phyloP scores from a whole-genome alignment of 495 filamentous ascomycete genomes.

The Tuber aestivum region DNA sequence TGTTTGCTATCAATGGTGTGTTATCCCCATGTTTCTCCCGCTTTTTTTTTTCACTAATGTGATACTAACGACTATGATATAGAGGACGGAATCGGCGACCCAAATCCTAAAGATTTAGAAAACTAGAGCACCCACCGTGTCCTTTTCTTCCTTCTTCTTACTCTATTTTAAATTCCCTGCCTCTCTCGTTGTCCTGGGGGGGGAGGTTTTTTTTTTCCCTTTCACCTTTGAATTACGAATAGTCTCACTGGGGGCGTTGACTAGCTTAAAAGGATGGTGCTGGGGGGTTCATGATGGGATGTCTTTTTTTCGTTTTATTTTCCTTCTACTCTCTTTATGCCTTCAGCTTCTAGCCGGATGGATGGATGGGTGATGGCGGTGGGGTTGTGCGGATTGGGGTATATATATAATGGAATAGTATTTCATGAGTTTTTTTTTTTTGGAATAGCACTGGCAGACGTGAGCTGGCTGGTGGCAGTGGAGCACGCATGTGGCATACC shows the following conservation, averaged over 20 bases:
- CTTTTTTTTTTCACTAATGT: background rate
- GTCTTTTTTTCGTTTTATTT: background rate
- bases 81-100: slow-evolving; percentile 94
- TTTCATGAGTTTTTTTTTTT: background rate
- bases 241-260: background rate
- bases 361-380: background rate
- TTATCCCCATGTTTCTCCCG: background rate
- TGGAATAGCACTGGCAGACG: background rate
- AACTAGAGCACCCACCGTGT: slow-evolving; percentile 47
- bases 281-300: background rate
- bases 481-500: background rate
- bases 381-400: background rate
- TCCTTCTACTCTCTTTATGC: background rate
- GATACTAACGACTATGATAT: slow-evolving; percentile 2
- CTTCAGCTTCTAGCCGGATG: background rate
- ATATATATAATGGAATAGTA: background rate
- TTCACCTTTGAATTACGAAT: background rate
- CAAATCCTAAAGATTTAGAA: slow-evolving; percentile 89
- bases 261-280: background rate
- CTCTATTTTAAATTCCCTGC: slow-evolving; percentile 1
- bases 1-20: slow-evolving; percentile 77
- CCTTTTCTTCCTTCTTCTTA: slow-evolving; percentile 1
- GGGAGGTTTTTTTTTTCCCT: background rate
- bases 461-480: background rate
- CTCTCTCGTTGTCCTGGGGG: background rate